These are phyloP conservation scores for Effrenium voratum DNA, from an alignment of 73 alveolate genomes.

Conservation along the genomic window DNA sequence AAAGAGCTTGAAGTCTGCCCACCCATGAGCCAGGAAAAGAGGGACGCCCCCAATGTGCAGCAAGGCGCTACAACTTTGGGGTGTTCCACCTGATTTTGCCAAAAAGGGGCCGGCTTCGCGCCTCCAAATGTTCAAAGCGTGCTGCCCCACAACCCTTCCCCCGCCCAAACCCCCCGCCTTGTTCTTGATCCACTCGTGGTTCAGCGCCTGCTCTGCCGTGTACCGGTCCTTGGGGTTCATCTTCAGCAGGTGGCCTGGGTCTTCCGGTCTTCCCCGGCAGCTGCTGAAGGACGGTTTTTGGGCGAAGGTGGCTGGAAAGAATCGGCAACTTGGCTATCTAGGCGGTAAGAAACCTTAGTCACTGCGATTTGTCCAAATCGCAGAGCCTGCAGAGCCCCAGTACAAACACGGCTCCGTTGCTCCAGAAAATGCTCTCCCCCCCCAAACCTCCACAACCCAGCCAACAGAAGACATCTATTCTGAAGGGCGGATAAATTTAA, in stretches of 20 bases:
- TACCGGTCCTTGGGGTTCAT: constrained; percentile 89
- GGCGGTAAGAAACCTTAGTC: not conserved
- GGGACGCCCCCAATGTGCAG: too few relatives aligned
- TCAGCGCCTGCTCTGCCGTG: constrained; percentile 93
- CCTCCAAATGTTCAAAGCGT: too few relatives aligned
- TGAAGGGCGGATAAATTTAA: too few relatives aligned
- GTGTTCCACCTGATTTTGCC: too few relatives aligned
- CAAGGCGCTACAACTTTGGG: too few relatives aligned
- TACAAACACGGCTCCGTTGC: not conserved
- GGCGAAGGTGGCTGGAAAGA: not conserved
- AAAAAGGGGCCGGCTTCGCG: too few relatives aligned
- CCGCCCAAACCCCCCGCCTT: constrained; percentile 17
- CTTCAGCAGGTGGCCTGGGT: constrained; percentile 84
- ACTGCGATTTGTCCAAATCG: too few relatives aligned
- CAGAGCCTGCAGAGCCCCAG: not conserved
- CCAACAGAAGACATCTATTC: not conserved
- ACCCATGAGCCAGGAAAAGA: too few relatives aligned
- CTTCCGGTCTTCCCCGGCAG: not conserved
- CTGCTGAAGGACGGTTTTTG: not conserved
- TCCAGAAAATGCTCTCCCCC: not conserved
- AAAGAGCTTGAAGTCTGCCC: too few relatives aligned
- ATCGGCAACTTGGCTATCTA: not conserved
- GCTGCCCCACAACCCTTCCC: too few relatives aligned
- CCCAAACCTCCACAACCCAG: not conserved
- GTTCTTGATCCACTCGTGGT: constrained; percentile 94